A percentile compares a stretch with the other conserved stretches of the same genome.
These are phyloP conservation scores for Pythium insidiosum DNA, from an alignment of 352 stramenopile genomes.

Conservation along the genomic window DNA sequence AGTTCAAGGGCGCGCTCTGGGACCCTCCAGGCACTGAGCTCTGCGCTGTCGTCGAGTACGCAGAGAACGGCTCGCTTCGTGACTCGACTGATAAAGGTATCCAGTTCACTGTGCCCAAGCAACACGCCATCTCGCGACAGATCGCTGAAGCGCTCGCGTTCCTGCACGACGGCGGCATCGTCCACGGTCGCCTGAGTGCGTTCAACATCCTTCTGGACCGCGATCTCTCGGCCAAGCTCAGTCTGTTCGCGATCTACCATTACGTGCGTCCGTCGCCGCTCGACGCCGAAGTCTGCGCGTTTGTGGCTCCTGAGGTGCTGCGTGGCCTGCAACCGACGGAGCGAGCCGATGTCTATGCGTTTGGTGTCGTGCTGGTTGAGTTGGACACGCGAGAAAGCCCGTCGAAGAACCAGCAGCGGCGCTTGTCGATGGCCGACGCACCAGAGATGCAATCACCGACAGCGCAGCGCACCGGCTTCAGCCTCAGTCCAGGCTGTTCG, in stretches of 20 bases:
- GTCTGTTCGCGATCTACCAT: slow-evolving; percentile 71
- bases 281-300: slow-evolving; percentile 55
- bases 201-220: slow-evolving; percentile 76
- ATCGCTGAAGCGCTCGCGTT: slow-evolving; percentile 61
- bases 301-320: slow-evolving; percentile 65
- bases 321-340: slow-evolving; percentile 62
- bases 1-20: slow-evolving; percentile 71
- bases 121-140: slow-evolving; percentile 59
- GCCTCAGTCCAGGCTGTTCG: slow-evolving; percentile 44
- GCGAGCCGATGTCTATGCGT: slow-evolving; percentile 65
- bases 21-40: slow-evolving; percentile 60
- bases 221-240: slow-evolving; percentile 60
- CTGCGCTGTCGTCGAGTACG: slow-evolving; percentile 65
- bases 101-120: slow-evolving; percentile 42
- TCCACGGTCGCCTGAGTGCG: slow-evolving; percentile 61
- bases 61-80: slow-evolving; percentile 53
- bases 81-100: slow-evolving; percentile 28
- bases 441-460: slow-evolving; percentile 21
- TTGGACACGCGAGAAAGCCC: slow-evolving; percentile 64
- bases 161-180: no score
- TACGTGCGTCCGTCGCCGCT: slow-evolving; percentile 66
- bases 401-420: slow-evolving; percentile 41
- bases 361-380: slow-evolving; percentile 74
- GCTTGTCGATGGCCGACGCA: slow-evolving; percentile 27
- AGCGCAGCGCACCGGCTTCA: slow-evolving; percentile 40